A percentile compares a stretch with the other conserved stretches of the same genome.
Evolutionary conservation across 2,329 filamentous ascomycete species (phyloP).

Genomic region (Penicillium glabrum): DNA sequence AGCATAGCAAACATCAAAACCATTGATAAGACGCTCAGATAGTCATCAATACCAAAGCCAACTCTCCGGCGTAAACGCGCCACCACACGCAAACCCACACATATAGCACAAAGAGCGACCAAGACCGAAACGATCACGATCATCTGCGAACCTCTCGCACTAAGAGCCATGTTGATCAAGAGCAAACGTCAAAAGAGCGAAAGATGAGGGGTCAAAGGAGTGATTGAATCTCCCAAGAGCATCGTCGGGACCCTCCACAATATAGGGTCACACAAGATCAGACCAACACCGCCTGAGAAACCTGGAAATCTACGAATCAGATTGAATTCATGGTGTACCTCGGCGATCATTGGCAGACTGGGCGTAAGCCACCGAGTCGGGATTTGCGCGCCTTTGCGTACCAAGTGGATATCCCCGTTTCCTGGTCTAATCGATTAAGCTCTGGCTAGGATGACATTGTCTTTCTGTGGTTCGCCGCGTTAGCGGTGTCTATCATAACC

Average conservation of each 20-base stretch:
- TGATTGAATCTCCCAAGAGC: conserved; percentile 12
- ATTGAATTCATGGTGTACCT: background rate
- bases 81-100: conserved; percentile 25
- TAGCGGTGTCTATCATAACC: conserved; percentile 13
- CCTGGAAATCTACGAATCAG: background rate
- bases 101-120: conserved; percentile 26
- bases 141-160: conserved; percentile 27
- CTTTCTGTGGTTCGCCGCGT: conserved; percentile 4
- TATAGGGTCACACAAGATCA: conserved; percentile 2
- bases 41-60: conserved; percentile 32
- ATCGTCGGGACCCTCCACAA: conserved; percentile 3
- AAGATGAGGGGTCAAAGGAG: conserved; percentile 4
- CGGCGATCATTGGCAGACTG: conserved; percentile 5
- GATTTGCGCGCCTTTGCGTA: conserved; percentile 3
- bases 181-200: conserved; percentile 5
- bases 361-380: background rate
- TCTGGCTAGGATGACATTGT: conserved; percentile 1
- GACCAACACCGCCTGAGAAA: background rate
- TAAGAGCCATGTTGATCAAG: conserved; percentile 25
- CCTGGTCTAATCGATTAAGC: conserved; percentile 5
- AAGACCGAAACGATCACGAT: conserved; percentile 32
- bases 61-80: conserved; percentile 31
- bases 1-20: conserved; percentile 30
- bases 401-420: conserved; percentile 7
- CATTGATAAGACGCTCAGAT: conserved; percentile 28